Evolutionary conservation across 2,329 filamentous ascomycete genomes (phyloP).

Genomic region (Mariannaea elegans): DNA sequence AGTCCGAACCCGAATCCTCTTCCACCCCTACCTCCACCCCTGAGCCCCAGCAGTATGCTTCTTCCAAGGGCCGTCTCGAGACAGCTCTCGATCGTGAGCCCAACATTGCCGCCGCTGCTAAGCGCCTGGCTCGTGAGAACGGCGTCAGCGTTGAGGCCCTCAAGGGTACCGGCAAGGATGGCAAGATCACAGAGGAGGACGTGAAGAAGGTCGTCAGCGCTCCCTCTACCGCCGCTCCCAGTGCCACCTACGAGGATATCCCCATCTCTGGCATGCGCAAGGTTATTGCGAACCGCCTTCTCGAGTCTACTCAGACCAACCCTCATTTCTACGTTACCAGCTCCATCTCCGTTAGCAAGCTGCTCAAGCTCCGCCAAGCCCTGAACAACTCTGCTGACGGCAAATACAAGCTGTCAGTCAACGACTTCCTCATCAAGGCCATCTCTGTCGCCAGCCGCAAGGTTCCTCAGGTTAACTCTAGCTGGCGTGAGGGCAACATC

Average conservation of each 20-base stretch:
- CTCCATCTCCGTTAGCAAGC: conserved; percentile 90
- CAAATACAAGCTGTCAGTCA: conserved; percentile 99
- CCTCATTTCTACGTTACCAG: conserved; percentile 98
- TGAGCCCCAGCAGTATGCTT: conserved; percentile 75
- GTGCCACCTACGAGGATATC: conserved; percentile 81
- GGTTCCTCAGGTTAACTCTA: conserved; percentile 95
- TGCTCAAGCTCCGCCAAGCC: conserved; percentile 93
- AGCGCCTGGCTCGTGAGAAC: conserved; percentile 85
- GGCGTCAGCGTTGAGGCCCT: conserved; percentile 79
- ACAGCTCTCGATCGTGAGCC: conserved; percentile 84
- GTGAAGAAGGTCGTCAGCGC: conserved; percentile 83
- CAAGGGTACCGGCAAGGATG: conserved; percentile 87
- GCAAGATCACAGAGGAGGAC: conserved; percentile 90
- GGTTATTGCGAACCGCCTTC: conserved; percentile 91
- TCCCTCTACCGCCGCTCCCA: conserved; percentile 62
- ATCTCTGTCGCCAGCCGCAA: conserved; percentile 88
- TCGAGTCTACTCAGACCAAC: conserved; percentile 89
- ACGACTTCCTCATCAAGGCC: conserved; percentile 99
- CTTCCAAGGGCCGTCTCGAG: conserved; percentile 80
- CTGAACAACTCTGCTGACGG: conserved; percentile 89
- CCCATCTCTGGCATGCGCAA: conserved; percentile 95
- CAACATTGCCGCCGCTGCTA: conserved; percentile 75
- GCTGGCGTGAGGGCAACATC: conserved; percentile 90
- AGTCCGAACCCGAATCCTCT: conserved; percentile 68
- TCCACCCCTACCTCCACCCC: conserved; percentile 52